A percentile compares a stretch with the other conserved stretches of the same genome.
phyloP scores from a whole-genome alignment of 163 green algal species.

The Trebouxia gelatinosa region DNA sequence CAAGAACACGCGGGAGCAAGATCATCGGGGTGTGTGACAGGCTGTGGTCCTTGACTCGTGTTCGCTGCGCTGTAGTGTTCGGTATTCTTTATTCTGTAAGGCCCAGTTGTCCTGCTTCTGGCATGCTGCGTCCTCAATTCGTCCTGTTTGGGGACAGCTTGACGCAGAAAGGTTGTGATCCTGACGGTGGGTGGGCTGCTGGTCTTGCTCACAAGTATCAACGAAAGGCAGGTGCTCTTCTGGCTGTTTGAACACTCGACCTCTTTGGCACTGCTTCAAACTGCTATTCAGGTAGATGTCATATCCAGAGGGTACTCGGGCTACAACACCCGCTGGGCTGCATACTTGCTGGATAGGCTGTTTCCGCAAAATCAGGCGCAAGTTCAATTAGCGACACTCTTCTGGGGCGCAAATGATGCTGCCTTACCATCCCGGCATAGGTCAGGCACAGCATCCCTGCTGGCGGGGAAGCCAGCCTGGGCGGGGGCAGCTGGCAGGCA shows the following conservation, averaged over 20 bases:
- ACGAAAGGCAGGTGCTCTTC: conserved; percentile 27
- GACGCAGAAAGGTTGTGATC: conserved; percentile 49
- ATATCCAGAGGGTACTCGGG: conserved; percentile 67
- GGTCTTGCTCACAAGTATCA: conserved; percentile 42
- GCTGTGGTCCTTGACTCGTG: too few species aligned
- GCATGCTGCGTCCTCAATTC: conserved; percentile 42
- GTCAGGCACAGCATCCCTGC: too few species aligned
- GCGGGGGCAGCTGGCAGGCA: too few species aligned
- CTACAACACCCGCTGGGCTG: conserved; percentile 80
- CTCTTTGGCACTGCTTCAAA: not conserved
- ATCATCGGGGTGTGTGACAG: too few species aligned
- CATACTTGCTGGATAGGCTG: conserved; percentile 35
- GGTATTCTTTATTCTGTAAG: too few species aligned
- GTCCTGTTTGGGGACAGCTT: conserved; percentile 62
- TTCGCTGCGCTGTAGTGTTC: too few species aligned
- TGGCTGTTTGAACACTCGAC: not conserved
- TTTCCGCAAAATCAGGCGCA: not conserved
- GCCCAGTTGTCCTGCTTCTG: too few species aligned
- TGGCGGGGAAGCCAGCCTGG: too few species aligned
- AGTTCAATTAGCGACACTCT: conserved; percentile 66
- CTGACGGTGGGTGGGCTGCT: conserved; percentile 44
- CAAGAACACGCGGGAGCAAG: too few species aligned
- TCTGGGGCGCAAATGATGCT: conserved; percentile 91
- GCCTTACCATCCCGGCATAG: conserved; percentile 56
- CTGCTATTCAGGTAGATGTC: conserved; percentile 58